These are phyloP conservation scores for Crassisporium funariophilum DNA, from an alignment of 768 basidiomycete genomes.

Conservation along the genomic window DNA sequence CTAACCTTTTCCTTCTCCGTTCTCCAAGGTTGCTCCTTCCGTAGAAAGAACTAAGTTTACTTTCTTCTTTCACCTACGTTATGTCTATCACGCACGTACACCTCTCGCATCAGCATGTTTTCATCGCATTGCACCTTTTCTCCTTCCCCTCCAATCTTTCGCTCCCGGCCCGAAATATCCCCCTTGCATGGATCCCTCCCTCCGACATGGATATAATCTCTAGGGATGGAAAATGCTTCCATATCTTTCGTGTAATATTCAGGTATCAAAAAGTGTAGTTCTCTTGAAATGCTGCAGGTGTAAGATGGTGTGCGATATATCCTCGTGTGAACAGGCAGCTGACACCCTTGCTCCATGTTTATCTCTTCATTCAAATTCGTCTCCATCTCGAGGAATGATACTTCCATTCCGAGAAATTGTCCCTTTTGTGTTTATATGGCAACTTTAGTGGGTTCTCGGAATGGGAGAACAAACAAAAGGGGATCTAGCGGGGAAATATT, in stretches of 20 bases:
- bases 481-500: too few relatives aligned
- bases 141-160: conserved; percentile 3
- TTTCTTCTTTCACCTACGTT: conserved; percentile 20
- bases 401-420: too few relatives aligned
- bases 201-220: conserved; percentile 9
- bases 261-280: background rate
- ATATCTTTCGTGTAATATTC: conserved; percentile 4
- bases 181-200: conserved; percentile 11
- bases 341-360: too few relatives aligned
- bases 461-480: too few relatives aligned
- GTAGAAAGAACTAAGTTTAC: conserved; percentile 79
- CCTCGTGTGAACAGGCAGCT: background rate
- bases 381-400: too few relatives aligned
- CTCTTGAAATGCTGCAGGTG: background rate
- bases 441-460: too few relatives aligned
- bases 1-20: conserved; percentile 4
- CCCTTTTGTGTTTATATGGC: background rate
- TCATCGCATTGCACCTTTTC: conserved; percentile 14
- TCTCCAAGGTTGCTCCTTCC: conserved; percentile 88
- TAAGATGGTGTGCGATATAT: background rate
- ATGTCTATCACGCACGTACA: conserved; percentile 19
- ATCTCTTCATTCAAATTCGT: too few relatives aligned
- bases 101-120: conserved; percentile 11
- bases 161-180: background rate
- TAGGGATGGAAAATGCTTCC: conserved; percentile 10